A percentile compares a stretch with the other conserved stretches of the same genome.
phyloP scores from a whole-genome alignment of 805 yeast species.

The Maudiozyma serrabonitensis region DNA sequence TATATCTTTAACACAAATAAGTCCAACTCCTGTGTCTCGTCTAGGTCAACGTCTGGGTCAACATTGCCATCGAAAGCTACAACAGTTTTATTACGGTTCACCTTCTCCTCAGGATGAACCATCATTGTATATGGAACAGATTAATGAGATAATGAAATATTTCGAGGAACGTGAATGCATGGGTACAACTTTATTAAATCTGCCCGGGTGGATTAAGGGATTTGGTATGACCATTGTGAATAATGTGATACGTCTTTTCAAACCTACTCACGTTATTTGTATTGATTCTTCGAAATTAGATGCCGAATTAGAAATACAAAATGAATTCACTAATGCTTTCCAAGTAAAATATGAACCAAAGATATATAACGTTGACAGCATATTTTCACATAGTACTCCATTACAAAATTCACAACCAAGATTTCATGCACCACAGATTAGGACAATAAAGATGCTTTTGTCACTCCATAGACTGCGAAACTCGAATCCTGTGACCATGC shows the following conservation, averaged over 20 bases:
- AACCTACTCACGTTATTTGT: constrained; percentile 50
- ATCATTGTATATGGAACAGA: constrained; percentile 36
- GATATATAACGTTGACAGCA: constrained; percentile 21
- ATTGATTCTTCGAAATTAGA: constrained; percentile 34
- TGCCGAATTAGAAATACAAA: constrained; percentile 23
- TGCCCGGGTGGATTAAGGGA: constrained; percentile 91
- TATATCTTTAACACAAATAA: constrained; percentile 40
- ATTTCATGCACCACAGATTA: constrained; percentile 43
- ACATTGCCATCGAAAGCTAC: constrained; percentile 7
- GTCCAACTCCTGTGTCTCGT: constrained; percentile 8
- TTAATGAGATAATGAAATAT: constrained; percentile 32
- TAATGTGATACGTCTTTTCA: constrained; percentile 34
- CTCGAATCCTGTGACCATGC: not conserved
- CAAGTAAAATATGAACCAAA: constrained; percentile 24
- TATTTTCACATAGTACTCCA: not conserved
- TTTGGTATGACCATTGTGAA: constrained; percentile 62
- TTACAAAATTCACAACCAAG: constrained; percentile 5
- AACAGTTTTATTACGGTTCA: constrained; percentile 47
- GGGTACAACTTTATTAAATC: constrained; percentile 50
- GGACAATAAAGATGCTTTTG: constrained; percentile 41
- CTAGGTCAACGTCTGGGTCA: constrained; percentile 23
- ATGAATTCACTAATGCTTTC: constrained; percentile 20
- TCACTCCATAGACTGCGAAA: constrained; percentile 40
- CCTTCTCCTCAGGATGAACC: constrained; percentile 64
- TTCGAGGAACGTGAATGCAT: constrained; percentile 25